Percentiles rank a stretch among this genome's conserved stretches.
These are phyloP conservation scores for Magnaporthiopsis poae DNA, from an alignment of 2,329 filamentous ascomycete species.

Conservation along the genomic window DNA sequence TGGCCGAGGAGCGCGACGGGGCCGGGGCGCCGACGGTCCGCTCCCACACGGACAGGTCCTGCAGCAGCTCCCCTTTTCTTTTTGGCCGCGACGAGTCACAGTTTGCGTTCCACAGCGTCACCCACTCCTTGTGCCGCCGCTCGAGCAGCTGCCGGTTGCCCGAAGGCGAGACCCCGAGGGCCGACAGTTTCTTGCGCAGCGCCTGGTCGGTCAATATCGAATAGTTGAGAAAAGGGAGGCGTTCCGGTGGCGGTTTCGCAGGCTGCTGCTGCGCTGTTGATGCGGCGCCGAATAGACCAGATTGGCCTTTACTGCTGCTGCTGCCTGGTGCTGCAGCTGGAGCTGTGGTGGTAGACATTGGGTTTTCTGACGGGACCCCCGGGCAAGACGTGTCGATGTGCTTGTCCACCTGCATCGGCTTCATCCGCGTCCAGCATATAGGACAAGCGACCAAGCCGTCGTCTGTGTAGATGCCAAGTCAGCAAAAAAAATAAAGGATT, in stretches of 20 bases:
- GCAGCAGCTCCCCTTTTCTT: constrained; percentile 59
- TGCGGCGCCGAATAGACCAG: neutral
- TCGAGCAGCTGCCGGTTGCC: constrained; percentile 64
- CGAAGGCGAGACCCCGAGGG: constrained; percentile 64
- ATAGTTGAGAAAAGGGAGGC: constrained; percentile 75
- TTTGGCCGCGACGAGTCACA: constrained; percentile 73
- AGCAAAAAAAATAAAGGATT: constrained; percentile 12
- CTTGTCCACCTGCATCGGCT: constrained; percentile 63
- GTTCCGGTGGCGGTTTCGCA: constrained; percentile 38
- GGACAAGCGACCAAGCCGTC: constrained; percentile 78
- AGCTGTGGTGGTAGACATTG: neutral
- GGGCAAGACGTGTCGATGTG: constrained; percentile 62
- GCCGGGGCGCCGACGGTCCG: constrained; percentile 57
- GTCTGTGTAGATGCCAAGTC: constrained; percentile 27
- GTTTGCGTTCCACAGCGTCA: constrained; percentile 94
- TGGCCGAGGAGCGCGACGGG: constrained; percentile 17
- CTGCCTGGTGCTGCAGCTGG: neutral
- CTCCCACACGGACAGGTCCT: constrained; percentile 80
- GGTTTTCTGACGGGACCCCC: constrained; percentile 23
- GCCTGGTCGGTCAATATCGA: constrained; percentile 70
- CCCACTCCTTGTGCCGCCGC: constrained; percentile 80
- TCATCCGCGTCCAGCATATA: constrained; percentile 71
- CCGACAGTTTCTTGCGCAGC: constrained; percentile 69
- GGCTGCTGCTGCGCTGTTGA: neutral
- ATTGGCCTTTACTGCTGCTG: neutral